Evolutionary conservation across 257 asterid genomes (phyloP), one percentile per base, ranked within the genome.

Genomic region (Nicotiana undulata): DNA sequence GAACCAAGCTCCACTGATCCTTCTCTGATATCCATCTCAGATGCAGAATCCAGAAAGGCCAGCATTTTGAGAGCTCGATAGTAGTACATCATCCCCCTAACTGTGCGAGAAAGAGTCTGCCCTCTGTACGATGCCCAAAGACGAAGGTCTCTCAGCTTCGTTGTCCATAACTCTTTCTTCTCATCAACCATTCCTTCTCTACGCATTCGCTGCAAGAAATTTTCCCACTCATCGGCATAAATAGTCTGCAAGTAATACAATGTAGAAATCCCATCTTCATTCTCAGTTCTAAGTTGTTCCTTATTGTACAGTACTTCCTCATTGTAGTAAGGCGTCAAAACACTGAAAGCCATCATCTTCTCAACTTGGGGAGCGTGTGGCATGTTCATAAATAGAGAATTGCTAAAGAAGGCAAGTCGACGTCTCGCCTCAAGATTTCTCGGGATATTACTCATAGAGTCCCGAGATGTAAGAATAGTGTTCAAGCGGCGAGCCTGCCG

Each of bases 1-100:
- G 97, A 91, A 89, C 90, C 86, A 86, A 95, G 89, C 76, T 89
- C 97, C 80, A 82, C 89, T 40, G 93, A 85, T 67, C 96, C 99
- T 89, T 96, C 98, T 86, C 90, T 85, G 91, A 96, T 92, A 86
- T 96, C 99, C 92, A 96, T 86, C 94, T 96, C 99, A 20, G 98
- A 94, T 79, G 99, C 99, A 82, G 98, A 92, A 91, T 96, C 99
- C 83, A 96, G 89, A 87, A 96, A 96, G 60, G 99, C 96, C 80
- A 96, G 94, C 98, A 96, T 89, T 91, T 94, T 95, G 80, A 96
- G 99, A 63, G 99, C 99, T 56, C 97, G 96, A 82, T 94, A 92
- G 86, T 96, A 94, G 86, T 96, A 96, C 98, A 96, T 96, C 99
- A 96, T 96, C 85, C 99, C 99, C 83, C 99, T 96, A 84, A 96